phyloP scores from a whole-genome alignment of 768 basidiomycete genomes.

The Lenzites betulinus region DNA sequence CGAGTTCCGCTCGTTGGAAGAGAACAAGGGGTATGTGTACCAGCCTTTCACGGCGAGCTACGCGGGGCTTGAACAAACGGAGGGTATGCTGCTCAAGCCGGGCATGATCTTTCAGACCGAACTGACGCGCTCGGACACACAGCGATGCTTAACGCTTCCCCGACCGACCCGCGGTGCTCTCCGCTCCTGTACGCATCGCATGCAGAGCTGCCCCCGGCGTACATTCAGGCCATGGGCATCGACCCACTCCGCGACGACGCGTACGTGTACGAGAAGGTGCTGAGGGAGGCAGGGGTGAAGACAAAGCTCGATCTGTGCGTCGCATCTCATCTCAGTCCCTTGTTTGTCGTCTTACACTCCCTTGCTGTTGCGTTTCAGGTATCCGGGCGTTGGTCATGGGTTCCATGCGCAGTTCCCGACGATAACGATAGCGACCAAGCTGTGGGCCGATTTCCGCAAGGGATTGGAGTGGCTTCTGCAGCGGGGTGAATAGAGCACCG shows the following conservation, averaged over 20 bases:
- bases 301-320: slow-evolving; percentile 29
- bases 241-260: slow-evolving; percentile 34
- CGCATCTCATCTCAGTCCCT: neutral
- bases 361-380: neutral
- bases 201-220: slow-evolving; percentile 25
- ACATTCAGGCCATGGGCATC: slow-evolving; percentile 27
- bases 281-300: slow-evolving; percentile 26
- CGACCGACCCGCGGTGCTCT: slow-evolving; percentile 3
- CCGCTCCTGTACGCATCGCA: slow-evolving; percentile 1
- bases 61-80: neutral
- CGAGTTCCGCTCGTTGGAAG: slow-evolving; percentile 26
- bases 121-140: too few relatives aligned
- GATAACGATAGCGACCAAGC: neutral
- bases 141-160: neutral
- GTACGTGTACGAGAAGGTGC: slow-evolving; percentile 28
- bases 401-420: neutral
- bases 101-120: too few relatives aligned
- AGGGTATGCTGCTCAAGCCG: neutral
- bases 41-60: slow-evolving; percentile 16
- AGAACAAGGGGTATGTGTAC: slow-evolving; percentile 13
- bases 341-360: neutral
- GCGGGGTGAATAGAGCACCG: neutral
- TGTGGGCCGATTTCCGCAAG: neutral
- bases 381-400: neutral
- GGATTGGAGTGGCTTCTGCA: neutral